Evolutionary conservation across 108 stramenopile genomes (phyloP).

Genomic region (Thalassiosira profunda): DNA sequence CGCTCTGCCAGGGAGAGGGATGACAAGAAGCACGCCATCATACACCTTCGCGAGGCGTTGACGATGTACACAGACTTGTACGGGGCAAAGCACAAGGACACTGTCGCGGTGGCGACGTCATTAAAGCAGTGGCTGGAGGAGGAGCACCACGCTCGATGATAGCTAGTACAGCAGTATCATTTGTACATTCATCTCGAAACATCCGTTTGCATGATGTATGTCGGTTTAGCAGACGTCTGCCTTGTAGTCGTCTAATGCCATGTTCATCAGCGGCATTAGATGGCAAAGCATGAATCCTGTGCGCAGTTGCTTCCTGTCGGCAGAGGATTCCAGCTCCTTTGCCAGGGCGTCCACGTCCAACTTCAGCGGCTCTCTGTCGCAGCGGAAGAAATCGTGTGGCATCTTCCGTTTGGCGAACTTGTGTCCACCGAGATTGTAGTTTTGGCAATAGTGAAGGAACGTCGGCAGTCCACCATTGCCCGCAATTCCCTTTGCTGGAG

Average conservation of each 20-base stretch:
- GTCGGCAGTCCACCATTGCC: slow-evolving; percentile 30
- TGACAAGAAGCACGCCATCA: slow-evolving; percentile 72
- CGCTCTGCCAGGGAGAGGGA: slow-evolving; percentile 67
- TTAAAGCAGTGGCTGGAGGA: slow-evolving; percentile 85
- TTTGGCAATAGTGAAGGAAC: slow-evolving; percentile 66
- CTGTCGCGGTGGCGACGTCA: slow-evolving; percentile 83
- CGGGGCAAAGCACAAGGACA: slow-evolving; percentile 86
- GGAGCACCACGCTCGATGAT: slow-evolving; percentile 38
- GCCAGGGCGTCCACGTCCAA: slow-evolving; percentile 58
- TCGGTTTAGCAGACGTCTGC: too few species aligned
- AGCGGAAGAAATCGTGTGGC: slow-evolving; percentile 78
- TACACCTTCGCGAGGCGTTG: slow-evolving; percentile 83
- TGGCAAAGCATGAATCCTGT: slow-evolving; percentile 58
- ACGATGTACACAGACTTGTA: slow-evolving; percentile 90
- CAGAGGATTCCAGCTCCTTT: slow-evolving; percentile 45
- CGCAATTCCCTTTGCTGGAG: too few species aligned
- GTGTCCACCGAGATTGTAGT: slow-evolving; percentile 53
- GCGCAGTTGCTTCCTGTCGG: too few species aligned
- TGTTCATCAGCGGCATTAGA: slow-evolving; percentile 55
- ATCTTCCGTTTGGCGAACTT: slow-evolving; percentile 80
- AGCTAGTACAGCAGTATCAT: not conserved
- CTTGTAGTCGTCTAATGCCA: slow-evolving; percentile 51
- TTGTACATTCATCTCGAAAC: not conserved
- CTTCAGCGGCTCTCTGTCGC: slow-evolving; percentile 63
- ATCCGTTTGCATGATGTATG: too few species aligned